These are phyloP conservation scores for Auricularia cornea DNA, from an alignment of 768 basidiomycete species.

Conservation along the genomic window DNA sequence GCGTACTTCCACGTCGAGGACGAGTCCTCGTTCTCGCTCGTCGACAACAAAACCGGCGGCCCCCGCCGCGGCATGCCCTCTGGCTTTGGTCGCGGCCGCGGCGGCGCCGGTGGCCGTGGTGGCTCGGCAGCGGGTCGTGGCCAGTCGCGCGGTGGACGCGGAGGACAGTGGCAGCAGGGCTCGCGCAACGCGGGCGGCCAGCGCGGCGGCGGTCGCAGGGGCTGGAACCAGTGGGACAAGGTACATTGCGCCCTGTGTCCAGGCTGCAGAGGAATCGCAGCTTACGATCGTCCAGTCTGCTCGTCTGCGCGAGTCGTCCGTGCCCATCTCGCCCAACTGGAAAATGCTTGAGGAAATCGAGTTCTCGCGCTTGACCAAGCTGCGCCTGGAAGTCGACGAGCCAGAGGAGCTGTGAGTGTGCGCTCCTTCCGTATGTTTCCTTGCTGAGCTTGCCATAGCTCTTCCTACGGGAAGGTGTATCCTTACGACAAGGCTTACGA, in stretches of 20 bases:
- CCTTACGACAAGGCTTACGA: constrained; percentile 94
- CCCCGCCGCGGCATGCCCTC: constrained; percentile 61
- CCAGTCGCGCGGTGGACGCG: constrained; percentile 24
- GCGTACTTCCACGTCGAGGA: constrained; percentile 98
- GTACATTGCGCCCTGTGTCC: constrained; percentile 38
- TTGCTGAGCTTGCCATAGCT: constrained; percentile 19
- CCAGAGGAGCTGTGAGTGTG: constrained; percentile 75
- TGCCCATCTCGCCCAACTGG: constrained; percentile 90
- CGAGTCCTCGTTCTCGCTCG: constrained; percentile 92
- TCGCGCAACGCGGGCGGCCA: neutral
- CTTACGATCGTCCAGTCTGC: constrained; percentile 87
- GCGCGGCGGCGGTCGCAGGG: constrained; percentile 7
- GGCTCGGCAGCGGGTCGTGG: constrained; percentile 30
- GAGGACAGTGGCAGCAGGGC: constrained; percentile 3
- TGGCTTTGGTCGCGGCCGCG: constrained; percentile 38
- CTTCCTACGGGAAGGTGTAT: constrained; percentile 72
- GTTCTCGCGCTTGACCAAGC: constrained; percentile 83
- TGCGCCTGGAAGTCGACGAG: constrained; percentile 89
- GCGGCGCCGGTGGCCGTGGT: constrained; percentile 33
- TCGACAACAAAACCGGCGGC: constrained; percentile 74
- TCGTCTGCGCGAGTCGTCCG: constrained; percentile 84
- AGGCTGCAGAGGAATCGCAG: constrained; percentile 72
- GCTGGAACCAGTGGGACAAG: constrained; percentile 29
- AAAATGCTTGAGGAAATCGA: constrained; percentile 95
- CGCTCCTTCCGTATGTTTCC: neutral